These are phyloP conservation scores for Stachybotrys echinatus DNA, from an alignment of 2,329 filamentous ascomycete species.

Conservation along the genomic window DNA sequence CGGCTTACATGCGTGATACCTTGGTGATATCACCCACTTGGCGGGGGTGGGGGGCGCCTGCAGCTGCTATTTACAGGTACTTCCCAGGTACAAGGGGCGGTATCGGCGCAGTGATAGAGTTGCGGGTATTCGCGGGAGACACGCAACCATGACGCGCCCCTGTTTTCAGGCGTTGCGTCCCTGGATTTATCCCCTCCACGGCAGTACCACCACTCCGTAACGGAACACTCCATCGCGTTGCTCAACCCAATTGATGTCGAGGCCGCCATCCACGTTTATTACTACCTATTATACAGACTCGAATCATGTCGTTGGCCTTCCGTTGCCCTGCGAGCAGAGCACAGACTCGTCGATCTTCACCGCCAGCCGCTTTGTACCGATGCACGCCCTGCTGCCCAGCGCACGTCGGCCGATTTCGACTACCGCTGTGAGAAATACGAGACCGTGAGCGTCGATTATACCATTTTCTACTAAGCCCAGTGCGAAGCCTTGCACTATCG, in stretches of 20 bases:
- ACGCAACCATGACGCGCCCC: not conserved
- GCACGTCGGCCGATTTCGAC: constrained; percentile 34
- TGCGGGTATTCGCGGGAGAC: not conserved
- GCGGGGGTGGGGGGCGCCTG: not conserved
- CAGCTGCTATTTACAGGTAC: not conserved
- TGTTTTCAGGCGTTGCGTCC: not conserved
- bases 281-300: too few species aligned
- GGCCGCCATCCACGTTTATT: not conserved
- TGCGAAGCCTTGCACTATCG: constrained; percentile 62
- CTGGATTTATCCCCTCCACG: too few species aligned
- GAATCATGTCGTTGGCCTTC: constrained; percentile 18
- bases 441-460: constrained; percentile 60
- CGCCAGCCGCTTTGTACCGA: constrained; percentile 40
- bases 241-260: not conserved
- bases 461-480: constrained; percentile 62
- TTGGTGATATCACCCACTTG: not conserved
- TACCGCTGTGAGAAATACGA: constrained; percentile 59
- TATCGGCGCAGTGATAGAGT: not conserved
- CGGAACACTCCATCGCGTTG: not conserved
- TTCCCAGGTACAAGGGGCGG: not conserved
- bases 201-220: not conserved
- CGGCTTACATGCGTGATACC: not conserved
- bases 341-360: constrained; percentile 47
- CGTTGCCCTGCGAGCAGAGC: constrained; percentile 53
- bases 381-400: too few species aligned